Conservation (phyloP, 352 stramenopile genomes). For the Globisporangium paroecandrum region DNA sequence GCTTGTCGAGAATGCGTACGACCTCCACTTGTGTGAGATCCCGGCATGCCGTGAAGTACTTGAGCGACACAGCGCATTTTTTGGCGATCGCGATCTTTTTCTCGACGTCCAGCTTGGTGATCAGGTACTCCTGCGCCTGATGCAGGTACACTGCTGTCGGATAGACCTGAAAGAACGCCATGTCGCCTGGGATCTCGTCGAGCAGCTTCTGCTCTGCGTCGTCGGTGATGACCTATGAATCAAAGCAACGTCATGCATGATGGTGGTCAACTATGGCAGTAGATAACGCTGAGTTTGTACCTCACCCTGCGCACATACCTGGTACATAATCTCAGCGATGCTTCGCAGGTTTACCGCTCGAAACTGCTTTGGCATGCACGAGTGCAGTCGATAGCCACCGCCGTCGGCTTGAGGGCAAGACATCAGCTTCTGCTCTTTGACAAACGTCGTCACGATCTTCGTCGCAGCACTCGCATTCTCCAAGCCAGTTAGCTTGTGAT, state of each 20-base stretch:
- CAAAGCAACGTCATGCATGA: neutral
- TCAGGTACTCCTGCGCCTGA: constrained; percentile 88
- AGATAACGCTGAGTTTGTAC: neutral
- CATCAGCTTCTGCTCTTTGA: constrained; percentile 49
- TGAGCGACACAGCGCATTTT: constrained; percentile 56
- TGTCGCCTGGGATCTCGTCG: constrained; percentile 83
- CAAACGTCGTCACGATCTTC: constrained; percentile 20
- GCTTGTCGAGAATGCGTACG: constrained; percentile 48
- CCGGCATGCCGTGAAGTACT: constrained; percentile 85
- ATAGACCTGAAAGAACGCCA: constrained; percentile 91
- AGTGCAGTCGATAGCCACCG: constrained; percentile 51
- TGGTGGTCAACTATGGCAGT: neutral
- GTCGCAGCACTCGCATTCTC: neutral
- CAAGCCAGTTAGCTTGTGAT: neutral
- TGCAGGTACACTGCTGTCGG: constrained; percentile 90
- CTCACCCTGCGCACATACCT: constrained; percentile 18
- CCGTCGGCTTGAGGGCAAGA: constrained; percentile 25
- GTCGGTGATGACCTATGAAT: constrained; percentile 47
- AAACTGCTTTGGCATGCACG: constrained; percentile 56
- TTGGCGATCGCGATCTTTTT: constrained; percentile 65
- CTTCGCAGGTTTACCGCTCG: constrained; percentile 58
- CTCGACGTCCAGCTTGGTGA: constrained; percentile 79
- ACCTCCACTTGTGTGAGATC: constrained; percentile 89
- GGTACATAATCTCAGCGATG: constrained; percentile 66
- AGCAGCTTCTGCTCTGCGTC: constrained; percentile 54